Base-by-base conservation (phyloP, 495 filamentous ascomycete species). In the Cercophora newfieldiana region DNA sequence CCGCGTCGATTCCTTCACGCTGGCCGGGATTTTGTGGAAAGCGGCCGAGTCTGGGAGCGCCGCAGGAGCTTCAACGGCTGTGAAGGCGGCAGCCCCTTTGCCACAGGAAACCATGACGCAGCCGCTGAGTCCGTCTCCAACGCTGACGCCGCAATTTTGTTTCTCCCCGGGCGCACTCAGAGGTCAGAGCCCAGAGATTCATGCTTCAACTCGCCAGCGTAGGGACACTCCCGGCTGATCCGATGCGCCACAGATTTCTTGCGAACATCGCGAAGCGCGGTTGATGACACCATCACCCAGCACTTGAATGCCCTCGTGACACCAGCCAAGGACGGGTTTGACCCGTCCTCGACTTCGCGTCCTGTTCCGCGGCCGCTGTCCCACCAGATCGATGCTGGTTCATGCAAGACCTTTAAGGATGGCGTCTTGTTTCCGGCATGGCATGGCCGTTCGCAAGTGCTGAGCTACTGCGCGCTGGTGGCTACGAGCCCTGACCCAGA, bases 261-360 rank as follows among this genome's bases (percentile, higher is more conserved):
- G n/a, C 90, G 91, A 22, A 68, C 96, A 64, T 97, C 95, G 6
- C 87, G 95, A 63, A 83, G 86, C 63, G 86, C 91, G 25, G 91
- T 97, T 68, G 95, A 99, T 74, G 95, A 99, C 74, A 91, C 90
- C 18, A 97, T 99, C 69, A 88, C 87, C 1, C 94, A 97, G 74
- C 93, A 97, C 68, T 84, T 99, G 49, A 99, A 99, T 79, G 92
- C 93, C 1, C 83, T 99, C 25, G 77, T 92, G 33, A 94, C 90
- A 1, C 95, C 95, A 0, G 81, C 91, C 18, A 81, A 72, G 26
- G 74, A 79, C 22, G 86, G 86, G 7, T 99, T 96, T 74, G 90
- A 97, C 68, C 92, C 95, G 18, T 82, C 89, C 0, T 93, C 91
- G 0, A 97, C 92, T 5, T 78, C 81, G 5, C 74, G 71, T 0